Conservation (phyloP, 441 rosid genomes). For the Geranium incanum region DNA sequence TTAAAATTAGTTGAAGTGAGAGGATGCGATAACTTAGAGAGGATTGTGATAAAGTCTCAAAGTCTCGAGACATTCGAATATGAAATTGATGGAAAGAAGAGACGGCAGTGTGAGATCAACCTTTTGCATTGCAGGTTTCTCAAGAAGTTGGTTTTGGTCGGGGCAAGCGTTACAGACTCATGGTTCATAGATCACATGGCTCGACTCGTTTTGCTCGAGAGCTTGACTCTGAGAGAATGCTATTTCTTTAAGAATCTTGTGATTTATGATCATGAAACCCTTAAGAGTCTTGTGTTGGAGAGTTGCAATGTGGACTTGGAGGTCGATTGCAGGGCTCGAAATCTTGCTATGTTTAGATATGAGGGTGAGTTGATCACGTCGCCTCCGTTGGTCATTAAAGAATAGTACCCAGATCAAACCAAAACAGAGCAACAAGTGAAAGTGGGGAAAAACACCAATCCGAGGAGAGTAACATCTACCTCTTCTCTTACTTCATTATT, state of each 20-base stretch:
- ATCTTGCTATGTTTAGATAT: slow-evolving; percentile 1
- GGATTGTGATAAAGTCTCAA: not conserved
- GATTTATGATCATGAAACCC: not conserved
- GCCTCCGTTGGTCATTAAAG: not conserved
- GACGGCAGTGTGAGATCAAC: not conserved
- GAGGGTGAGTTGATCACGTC: not conserved
- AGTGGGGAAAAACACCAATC: too few relatives aligned
- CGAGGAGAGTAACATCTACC: too few relatives aligned
- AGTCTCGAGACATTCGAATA: not conserved
- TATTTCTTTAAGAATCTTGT: not conserved
- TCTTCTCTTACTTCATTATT: too few relatives aligned
- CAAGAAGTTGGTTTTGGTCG: not conserved
- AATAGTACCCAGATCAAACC: too few relatives aligned
- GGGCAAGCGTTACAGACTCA: not conserved
- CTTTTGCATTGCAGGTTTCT: not conserved
- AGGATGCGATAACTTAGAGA: not conserved
- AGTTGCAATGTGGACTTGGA: not conserved
- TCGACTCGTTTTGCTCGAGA: slow-evolving; percentile 10
- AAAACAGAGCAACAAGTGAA: too few relatives aligned
- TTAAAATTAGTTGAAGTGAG: not conserved
- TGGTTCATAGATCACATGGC: slow-evolving; percentile 11
- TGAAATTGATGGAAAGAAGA: not conserved
- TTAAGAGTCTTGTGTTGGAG: slow-evolving; percentile 9
- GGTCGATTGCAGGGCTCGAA: not conserved
- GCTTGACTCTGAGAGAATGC: not conserved